Evolutionary conservation across 2,329 filamentous ascomycete genomes (phyloP), one percentile per base, ranked within the genome.

Genomic region (Lojkania enalia): DNA sequence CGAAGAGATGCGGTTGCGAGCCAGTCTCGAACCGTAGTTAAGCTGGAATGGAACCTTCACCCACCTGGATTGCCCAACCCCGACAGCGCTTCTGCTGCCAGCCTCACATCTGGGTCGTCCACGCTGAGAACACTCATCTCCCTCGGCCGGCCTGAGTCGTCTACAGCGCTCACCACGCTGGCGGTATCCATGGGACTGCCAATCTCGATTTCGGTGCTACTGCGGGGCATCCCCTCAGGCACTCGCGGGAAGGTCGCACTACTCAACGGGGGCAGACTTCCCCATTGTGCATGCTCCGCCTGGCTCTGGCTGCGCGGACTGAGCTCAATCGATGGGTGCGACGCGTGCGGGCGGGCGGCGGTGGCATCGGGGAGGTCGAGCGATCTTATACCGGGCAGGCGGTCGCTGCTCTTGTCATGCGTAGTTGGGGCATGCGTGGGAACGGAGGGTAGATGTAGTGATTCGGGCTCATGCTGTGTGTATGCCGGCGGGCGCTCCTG

Each of bases 31-130:
- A n/a, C n/a, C n/a, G n/a, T n/a, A n/a, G n/a, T n/a, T n/a, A n/a
- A n/a, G n/a, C n/a, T n/a, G n/a, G n/a, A n/a, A n/a, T n/a, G n/a
- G n/a, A n/a, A n/a, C n/a, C n/a, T n/a, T n/a, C n/a, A 62, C 69
- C 27, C 57, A 77, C 74, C 73, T 61, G 72, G 70, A 58, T 77
- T 77, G 6, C 75, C 72, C 33, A 79, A 60, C 15, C 74, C 75
- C 29, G 73, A 75, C 51, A 79, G 56, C 25, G 76, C 76, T 60
- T 79, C 75, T 15, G 75, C 76, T 4, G 76, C 76, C 38, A 75
- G 61, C 14, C 75, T 66, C 47, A 77, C 74, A 46, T 77, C 71
- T 12, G 72, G 70, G 47, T 77, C 75, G 18, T 77, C 74, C 53
- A 76, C 70, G 30, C 72, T 76, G 25, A 74, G 51, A n/a, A 67